Evolutionary conservation across 768 basidiomycete species (phyloP).

Genomic region (Asterophora lycoperdoides): DNA sequence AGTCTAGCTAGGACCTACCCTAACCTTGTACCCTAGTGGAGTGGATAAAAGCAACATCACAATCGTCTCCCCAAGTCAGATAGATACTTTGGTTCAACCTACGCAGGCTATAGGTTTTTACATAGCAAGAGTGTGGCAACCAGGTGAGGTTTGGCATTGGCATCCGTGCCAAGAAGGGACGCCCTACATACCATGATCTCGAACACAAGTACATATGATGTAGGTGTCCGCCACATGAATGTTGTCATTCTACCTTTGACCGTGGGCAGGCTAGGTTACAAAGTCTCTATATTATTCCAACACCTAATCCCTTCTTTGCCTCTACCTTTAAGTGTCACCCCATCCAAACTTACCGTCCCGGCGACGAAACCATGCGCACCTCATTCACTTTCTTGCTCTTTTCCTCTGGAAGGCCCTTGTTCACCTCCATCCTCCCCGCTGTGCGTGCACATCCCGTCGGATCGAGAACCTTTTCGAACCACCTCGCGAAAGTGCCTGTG

Average conservation of each 20-base stretch:
- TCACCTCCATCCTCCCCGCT: background rate
- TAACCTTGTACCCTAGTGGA: too few species aligned
- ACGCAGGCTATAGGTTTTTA: too few species aligned
- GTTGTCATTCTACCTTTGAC: background rate
- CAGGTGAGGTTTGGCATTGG: too few species aligned
- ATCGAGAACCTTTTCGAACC: background rate
- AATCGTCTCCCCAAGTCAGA: too few species aligned
- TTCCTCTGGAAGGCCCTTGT: conserved; percentile 6
- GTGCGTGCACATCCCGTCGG: conserved; percentile 3
- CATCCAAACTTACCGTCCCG: background rate
- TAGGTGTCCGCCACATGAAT: background rate
- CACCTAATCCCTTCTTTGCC: background rate
- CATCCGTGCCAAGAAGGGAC: too few species aligned
- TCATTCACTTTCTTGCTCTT: background rate
- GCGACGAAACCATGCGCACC: conserved; percentile 2
- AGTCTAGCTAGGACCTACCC: too few species aligned
- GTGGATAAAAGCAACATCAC: too few species aligned
- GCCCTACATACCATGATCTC: too few species aligned
- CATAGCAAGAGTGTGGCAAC: too few species aligned
- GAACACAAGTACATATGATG: too few species aligned
- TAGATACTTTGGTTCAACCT: too few species aligned
- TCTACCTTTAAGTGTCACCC: too few species aligned
- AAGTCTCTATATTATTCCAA: background rate
- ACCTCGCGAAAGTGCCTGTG: background rate
- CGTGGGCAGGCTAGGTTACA: background rate